Evolutionary conservation across 352 stramenopile genomes (phyloP).

Genomic region (Phytophthora rubi): DNA sequence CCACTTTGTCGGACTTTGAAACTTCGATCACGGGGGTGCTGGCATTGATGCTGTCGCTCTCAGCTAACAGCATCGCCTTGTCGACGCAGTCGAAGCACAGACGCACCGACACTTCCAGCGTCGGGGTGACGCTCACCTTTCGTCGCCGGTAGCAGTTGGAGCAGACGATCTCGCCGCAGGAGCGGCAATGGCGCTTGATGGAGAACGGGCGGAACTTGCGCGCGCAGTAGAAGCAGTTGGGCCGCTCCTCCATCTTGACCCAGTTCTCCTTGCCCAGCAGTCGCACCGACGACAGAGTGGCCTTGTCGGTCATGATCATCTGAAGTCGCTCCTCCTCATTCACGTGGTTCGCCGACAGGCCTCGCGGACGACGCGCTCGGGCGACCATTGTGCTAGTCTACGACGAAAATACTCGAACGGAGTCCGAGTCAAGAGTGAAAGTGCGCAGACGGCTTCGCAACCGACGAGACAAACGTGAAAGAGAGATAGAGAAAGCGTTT

Average conservation of each 20-base stretch:
- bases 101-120: conserved; percentile 49
- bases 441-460: conserved; percentile 15
- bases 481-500: conserved; percentile 32
- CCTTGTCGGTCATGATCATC: conserved; percentile 66
- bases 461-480: conserved; percentile 30
- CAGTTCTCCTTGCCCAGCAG: conserved; percentile 75
- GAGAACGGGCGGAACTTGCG: conserved; percentile 79
- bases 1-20: not conserved
- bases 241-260: conserved; percentile 71
- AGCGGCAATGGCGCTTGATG: conserved; percentile 82
- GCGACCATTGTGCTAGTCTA: conserved; percentile 22
- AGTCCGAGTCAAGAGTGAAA: conserved; percentile 31
- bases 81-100: conserved; percentile 86
- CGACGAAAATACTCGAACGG: conserved; percentile 38
- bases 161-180: conserved; percentile 83
- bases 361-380: conserved; percentile 43
- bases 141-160: conserved; percentile 72
- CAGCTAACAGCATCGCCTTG: conserved; percentile 54
- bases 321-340: conserved; percentile 66
- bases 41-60: conserved; percentile 23
- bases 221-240: conserved; percentile 83
- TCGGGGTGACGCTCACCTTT: conserved; percentile 48
- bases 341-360: conserved; percentile 54
- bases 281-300: conserved; percentile 46
- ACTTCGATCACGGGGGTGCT: conserved; percentile 19